phyloP scores from a whole-genome alignment of 306 rosid species.

The Adenanthera pavonina region DNA sequence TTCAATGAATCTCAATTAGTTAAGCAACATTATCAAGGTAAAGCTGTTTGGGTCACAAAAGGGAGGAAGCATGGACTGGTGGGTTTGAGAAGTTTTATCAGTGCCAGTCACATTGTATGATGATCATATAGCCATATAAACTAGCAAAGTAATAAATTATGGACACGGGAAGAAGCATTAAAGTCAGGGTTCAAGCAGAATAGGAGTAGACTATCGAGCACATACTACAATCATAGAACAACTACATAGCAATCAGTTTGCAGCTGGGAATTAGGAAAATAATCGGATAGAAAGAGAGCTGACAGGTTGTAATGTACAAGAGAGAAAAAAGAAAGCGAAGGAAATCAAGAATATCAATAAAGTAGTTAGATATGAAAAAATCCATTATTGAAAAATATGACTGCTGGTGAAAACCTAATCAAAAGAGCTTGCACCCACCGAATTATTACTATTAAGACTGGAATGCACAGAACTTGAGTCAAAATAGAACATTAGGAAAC shows the following conservation, averaged over 20 bases:
- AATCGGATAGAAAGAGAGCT: neutral
- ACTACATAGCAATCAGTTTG: slow-evolving; percentile 8
- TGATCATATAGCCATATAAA: slow-evolving; percentile 20
- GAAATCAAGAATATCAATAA: neutral
- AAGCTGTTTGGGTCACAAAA: slow-evolving; percentile 6
- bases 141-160: slow-evolving; percentile 7
- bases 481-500: neutral
- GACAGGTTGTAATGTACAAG: neutral
- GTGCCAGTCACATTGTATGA: neutral
- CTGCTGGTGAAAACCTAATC: neutral
- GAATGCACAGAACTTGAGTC: slow-evolving; percentile 22
- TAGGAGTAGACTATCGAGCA: slow-evolving; percentile 9
- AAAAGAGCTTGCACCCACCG: neutral
- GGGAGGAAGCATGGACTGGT: neutral
- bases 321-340: neutral
- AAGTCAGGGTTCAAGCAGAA: slow-evolving; percentile 7
- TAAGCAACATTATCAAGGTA: slow-evolving; percentile 4
- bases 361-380: slow-evolving; percentile 1
- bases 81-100: slow-evolving; percentile 17
- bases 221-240: neutral
- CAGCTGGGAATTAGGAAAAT: neutral
- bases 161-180: slow-evolving; percentile 6
- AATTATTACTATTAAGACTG: slow-evolving; percentile 6
- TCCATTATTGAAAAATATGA: neutral
- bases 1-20: neutral